Base-by-base conservation (phyloP, 306 rosid genomes). In the Mimosa pudica region DNA sequence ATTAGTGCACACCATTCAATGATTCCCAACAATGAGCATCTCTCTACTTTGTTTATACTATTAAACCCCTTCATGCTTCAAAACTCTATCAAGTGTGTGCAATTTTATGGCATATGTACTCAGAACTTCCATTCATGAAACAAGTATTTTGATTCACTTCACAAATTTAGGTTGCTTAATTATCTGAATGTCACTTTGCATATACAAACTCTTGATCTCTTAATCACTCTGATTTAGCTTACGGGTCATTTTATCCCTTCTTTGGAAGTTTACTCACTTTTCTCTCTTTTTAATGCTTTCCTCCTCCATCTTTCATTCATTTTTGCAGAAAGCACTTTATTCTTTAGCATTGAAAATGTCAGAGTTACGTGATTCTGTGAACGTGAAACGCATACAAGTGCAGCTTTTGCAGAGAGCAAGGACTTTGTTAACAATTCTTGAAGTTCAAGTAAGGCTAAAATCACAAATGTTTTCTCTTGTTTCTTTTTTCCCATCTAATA, bases 361-460 rank as follows among this genome's bases (percentile, higher is more conserved):
- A 68, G 93, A 86, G 60, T 82, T 91, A 71, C 88, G 88, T 46
- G 88, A 89, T 76, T 87, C 92, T 55, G 90, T 91, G 73, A 84
- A 75, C 85, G 81, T 70, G 77, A 91, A 93, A 83, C 82, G 87
- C 68, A 6, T 76, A 55, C 93, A 93, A 75, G 90, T 93, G 73
- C 89, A 87, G 61, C 72, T 85, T 67, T 77, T 91, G 86, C 85
- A 76, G 81, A 91, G 98, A 84, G 80, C 83, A 33, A 81, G 90
- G 85, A 79, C 87, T 70, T 78, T 91, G 51, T 86, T 88, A 33
- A 70, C 87, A 70, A 87, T 91, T 84, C 92, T 93, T 76, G 94
- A 91, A 42, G 83, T 90, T 78, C 98, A 93, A 80, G 98, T 90
- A 90, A 82, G 90, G 77, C 85, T 62, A 18, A 74, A 46, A 16